Percentiles rank a stretch among this genome's conserved stretches.
These are phyloP conservation scores for Tranzscheliella williamsii DNA, from an alignment of 1,284 basidiomycete genomes.

Conservation along the genomic window DNA sequence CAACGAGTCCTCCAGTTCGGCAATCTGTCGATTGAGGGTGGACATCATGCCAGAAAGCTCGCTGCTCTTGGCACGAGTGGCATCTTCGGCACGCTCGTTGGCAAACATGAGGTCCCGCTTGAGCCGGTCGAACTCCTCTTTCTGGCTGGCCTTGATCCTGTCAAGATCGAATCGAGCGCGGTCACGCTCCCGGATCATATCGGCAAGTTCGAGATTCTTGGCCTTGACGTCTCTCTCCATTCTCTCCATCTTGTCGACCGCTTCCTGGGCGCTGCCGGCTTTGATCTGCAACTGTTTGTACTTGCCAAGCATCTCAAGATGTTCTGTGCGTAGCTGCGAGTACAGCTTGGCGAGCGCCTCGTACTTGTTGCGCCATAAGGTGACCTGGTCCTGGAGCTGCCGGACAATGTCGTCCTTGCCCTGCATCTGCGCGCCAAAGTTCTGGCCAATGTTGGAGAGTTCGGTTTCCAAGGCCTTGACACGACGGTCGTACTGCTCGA, in stretches of 20 bases:
- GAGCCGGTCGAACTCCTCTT: conserved; percentile 90
- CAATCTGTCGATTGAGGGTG: conserved; percentile 94
- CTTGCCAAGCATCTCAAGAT: conserved; percentile 94
- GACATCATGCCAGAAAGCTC: conserved; percentile 85
- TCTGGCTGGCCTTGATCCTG: conserved; percentile 83
- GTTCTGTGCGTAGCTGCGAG: conserved; percentile 94
- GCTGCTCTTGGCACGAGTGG: conserved; percentile 84
- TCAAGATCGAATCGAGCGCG: conserved; percentile 96
- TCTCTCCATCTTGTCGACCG: conserved; percentile 97
- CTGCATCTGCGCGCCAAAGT: conserved; percentile 82
- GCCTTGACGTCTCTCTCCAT: conserved; percentile 98
- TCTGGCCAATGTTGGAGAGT: conserved; percentile 75
- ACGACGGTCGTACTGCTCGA: conserved; percentile 95
- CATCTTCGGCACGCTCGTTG: conserved; percentile 96
- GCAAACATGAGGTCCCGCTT: conserved; percentile 92
- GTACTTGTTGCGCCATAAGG: conserved; percentile 97
- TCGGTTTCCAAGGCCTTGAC: conserved; percentile 96
- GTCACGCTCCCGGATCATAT: conserved; percentile 98
- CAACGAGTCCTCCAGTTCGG: conserved; percentile 90
- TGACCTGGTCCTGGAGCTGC: conserved; percentile 95
- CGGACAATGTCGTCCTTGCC: conserved; percentile 95
- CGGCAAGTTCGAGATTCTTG: conserved; percentile 96
- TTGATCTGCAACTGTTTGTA: conserved; percentile 98
- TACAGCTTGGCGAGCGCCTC: conserved; percentile 98
- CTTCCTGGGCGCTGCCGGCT: conserved; percentile 96